Evolutionary conservation across 768 basidiomycete genomes (phyloP).

Genomic region (Pholiota microspora): DNA sequence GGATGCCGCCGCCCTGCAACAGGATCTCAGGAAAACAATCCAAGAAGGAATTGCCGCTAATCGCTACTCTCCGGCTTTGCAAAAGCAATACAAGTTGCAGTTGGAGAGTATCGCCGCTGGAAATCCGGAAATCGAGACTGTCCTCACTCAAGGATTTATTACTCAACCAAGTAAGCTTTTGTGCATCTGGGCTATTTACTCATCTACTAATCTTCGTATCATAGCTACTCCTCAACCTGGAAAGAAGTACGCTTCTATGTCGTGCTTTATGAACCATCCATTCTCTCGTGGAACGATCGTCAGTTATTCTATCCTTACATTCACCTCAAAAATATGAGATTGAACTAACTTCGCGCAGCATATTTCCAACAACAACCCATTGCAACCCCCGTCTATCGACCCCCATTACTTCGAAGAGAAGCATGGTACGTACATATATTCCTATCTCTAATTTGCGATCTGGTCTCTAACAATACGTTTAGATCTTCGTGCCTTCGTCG

Average conservation of each 20-base stretch:
- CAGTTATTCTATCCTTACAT: neutral
- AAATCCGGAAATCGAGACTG: neutral
- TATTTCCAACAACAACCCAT: neutral
- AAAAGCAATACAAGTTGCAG: conserved; percentile 11
- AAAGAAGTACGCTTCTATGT: neutral
- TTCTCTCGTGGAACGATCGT: neutral
- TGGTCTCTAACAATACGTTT: too few species aligned
- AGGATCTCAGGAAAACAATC: neutral
- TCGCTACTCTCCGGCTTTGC: conserved; percentile 1
- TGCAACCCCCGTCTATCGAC: neutral
- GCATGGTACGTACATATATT: neutral
- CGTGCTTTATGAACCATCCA: neutral
- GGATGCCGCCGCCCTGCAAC: neutral
- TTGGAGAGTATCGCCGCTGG: conserved; percentile 2
- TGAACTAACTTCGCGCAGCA: neutral
- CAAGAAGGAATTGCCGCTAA: neutral
- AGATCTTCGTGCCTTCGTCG: neutral
- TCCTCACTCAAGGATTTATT: neutral
- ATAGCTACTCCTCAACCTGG: neutral
- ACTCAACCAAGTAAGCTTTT: conserved; percentile 3
- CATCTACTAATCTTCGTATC: too few species aligned
- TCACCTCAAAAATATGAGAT: too few species aligned
- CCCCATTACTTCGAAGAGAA: neutral
- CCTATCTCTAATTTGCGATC: too few species aligned
- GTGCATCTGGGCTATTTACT: too few species aligned